Evolutionary conservation across 305 asterid genomes (phyloP).

Genomic region (Fraxinus sp.): DNA sequence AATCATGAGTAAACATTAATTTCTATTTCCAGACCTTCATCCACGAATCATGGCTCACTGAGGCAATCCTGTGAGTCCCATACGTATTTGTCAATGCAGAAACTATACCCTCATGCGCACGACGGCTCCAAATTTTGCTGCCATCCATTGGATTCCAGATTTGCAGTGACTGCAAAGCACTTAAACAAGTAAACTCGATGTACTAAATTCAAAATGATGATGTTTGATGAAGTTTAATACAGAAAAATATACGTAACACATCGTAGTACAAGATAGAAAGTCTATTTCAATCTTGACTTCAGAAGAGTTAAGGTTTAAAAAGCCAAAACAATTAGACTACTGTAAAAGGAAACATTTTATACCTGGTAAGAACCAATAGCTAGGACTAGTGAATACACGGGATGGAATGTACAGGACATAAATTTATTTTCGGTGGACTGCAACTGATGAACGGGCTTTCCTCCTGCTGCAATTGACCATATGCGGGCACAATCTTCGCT

Average conservation of each 20-base stretch:
- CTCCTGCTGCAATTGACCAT: constrained; percentile 34
- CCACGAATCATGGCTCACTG: constrained; percentile 39
- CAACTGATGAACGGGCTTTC: constrained; percentile 33
- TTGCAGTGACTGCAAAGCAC: constrained; percentile 36
- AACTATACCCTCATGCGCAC: constrained; percentile 25
- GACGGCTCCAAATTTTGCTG: constrained; percentile 25
- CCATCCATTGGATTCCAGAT: constrained; percentile 43
- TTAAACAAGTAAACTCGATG: not conserved
- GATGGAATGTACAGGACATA: constrained; percentile 46
- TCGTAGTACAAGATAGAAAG: not conserved
- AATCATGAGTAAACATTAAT: not conserved
- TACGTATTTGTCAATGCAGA: constrained; percentile 26
- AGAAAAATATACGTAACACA: not conserved
- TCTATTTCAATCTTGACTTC: not conserved
- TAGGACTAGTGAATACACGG: constrained; percentile 29
- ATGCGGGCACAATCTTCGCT: constrained; percentile 44
- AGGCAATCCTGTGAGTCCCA: constrained; percentile 30
- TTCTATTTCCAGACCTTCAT: constrained; percentile 39
- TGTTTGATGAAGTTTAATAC: not conserved
- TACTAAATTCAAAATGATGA: not conserved
- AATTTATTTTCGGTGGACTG: constrained; percentile 33
- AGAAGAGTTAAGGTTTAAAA: not conserved
- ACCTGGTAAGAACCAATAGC: constrained; percentile 48
- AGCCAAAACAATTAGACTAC: not conserved
- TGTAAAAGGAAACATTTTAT: not conserved